phyloP scores from a whole-genome alignment of 2,329 filamentous ascomycete genomes.

The Xylariales sp. region DNA sequence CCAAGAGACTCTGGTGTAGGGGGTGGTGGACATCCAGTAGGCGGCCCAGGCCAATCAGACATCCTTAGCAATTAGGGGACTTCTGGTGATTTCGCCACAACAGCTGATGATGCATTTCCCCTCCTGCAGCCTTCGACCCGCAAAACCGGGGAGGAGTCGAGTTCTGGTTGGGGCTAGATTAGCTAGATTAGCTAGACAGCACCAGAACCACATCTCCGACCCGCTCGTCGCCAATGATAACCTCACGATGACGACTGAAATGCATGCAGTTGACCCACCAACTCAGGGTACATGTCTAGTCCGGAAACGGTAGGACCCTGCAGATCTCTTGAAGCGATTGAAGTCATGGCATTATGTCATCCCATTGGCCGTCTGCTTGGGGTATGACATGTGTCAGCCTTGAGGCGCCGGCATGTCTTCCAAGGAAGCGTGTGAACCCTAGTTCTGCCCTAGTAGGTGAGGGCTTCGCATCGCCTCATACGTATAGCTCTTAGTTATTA shows the following conservation, averaged over 20 bases:
- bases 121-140: conserved; percentile 30
- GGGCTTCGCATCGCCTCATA: conserved; percentile 5
- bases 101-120: conserved; percentile 48
- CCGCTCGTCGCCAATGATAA: conserved; percentile 43
- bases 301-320: conserved; percentile 48
- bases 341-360: conserved; percentile 51
- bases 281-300: conserved; percentile 16
- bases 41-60: conserved; percentile 42
- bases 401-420: conserved; percentile 19
- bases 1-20: conserved; percentile 44
- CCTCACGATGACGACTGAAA: conserved; percentile 35
- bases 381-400: conserved; percentile 33
- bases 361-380: conserved; percentile 41
- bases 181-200: conserved; percentile 14
- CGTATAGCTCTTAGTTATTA: conserved; percentile 14
- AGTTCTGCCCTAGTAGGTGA: too few species aligned
- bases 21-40: conserved; percentile 34
- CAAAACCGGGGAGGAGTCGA: conserved; percentile 9
- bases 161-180: conserved; percentile 20
- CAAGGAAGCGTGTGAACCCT: too few species aligned
- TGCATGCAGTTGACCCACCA: conserved; percentile 18
- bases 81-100: conserved; percentile 45
- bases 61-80: conserved; percentile 30
- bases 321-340: conserved; percentile 47
- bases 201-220: conserved; percentile 34